Evolutionary conservation across 345 rosid genomes (phyloP).

Genomic region (Salix dunnii): DNA sequence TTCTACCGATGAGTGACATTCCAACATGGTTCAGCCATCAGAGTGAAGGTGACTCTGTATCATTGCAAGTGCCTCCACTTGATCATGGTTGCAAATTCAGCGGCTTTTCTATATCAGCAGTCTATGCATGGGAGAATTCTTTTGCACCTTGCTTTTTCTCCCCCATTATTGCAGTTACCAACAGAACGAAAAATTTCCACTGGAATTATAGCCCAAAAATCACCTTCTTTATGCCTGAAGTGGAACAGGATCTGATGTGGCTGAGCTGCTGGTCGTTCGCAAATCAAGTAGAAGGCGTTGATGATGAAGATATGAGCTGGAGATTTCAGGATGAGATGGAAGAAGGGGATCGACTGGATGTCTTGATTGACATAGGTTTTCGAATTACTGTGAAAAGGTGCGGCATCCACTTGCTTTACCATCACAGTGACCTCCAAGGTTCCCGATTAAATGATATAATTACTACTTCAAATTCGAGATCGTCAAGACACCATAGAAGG

Average conservation of each 20-base stretch:
- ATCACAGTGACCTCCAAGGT: neutral
- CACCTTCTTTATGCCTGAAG: neutral
- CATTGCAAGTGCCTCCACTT: neutral
- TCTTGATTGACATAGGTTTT: neutral
- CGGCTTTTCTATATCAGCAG: neutral
- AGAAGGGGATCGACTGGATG: neutral
- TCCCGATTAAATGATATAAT: neutral
- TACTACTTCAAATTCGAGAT: no score
- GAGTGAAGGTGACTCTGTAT: neutral
- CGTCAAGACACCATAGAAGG: no score
- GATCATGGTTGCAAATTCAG: neutral
- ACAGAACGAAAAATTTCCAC: neutral
- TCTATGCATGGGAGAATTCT: neutral
- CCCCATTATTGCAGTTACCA: neutral
- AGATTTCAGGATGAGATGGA: neutral
- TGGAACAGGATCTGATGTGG: neutral
- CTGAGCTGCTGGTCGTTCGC: neutral
- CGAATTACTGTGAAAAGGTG: neutral
- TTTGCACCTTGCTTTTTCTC: neutral
- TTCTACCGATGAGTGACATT: neutral
- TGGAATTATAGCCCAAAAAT: neutral
- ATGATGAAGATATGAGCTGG: neutral
- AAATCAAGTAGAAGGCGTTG: neutral
- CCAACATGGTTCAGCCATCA: constrained; percentile 12
- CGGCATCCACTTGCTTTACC: neutral